Percentiles rank a stretch among this genome's conserved stretches.
These are phyloP conservation scores for Aspergillus sp. DNA, from an alignment of 2,329 filamentous ascomycete species.

Conservation along the genomic window DNA sequence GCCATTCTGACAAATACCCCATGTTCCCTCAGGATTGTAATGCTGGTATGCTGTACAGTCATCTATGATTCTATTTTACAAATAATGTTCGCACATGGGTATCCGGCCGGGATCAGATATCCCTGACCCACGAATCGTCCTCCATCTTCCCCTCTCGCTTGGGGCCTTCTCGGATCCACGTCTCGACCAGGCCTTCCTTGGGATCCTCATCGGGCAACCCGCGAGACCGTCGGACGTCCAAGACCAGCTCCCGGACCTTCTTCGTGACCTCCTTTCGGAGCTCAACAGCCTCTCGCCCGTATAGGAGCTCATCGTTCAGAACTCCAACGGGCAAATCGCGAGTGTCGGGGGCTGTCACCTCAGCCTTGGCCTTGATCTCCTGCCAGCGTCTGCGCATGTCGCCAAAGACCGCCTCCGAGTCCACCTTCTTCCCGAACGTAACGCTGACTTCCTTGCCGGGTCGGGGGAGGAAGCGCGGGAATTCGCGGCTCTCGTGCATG, in stretches of 20 bases:
- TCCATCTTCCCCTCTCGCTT: slow-evolving; percentile 57
- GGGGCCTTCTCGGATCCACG: slow-evolving; percentile 65
- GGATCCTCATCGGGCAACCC: slow-evolving; percentile 81
- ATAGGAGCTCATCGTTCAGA: slow-evolving; percentile 63
- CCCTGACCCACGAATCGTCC: slow-evolving; percentile 61
- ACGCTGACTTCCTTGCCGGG: slow-evolving; percentile 62
- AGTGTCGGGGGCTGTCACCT: slow-evolving; percentile 43
- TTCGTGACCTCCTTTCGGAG: slow-evolving; percentile 77
- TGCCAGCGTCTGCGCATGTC: slow-evolving; percentile 75
- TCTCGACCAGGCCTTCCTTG: slow-evolving; percentile 73
- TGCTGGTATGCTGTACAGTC: not conserved
- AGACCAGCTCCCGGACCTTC: slow-evolving; percentile 74
- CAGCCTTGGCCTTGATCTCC: slow-evolving; percentile 57
- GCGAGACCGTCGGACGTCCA: slow-evolving; percentile 69
- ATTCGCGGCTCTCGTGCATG: slow-evolving; percentile 80
- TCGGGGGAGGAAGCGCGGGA: slow-evolving; percentile 78
- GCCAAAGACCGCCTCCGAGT: slow-evolving; percentile 73
- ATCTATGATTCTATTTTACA: slow-evolving; percentile 11
- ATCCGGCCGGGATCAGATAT: slow-evolving; percentile 43
- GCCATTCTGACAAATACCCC: not conserved
- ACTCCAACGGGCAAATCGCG: slow-evolving; percentile 50
- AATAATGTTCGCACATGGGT: slow-evolving; percentile 10
- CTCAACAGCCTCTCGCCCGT: slow-evolving; percentile 71
- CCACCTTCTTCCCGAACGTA: slow-evolving; percentile 66
- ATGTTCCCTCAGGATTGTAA: no score